Evolutionary conservation across 2,329 filamentous ascomycete species (phyloP).

Genomic region (Cladobotryum mycophilum): DNA sequence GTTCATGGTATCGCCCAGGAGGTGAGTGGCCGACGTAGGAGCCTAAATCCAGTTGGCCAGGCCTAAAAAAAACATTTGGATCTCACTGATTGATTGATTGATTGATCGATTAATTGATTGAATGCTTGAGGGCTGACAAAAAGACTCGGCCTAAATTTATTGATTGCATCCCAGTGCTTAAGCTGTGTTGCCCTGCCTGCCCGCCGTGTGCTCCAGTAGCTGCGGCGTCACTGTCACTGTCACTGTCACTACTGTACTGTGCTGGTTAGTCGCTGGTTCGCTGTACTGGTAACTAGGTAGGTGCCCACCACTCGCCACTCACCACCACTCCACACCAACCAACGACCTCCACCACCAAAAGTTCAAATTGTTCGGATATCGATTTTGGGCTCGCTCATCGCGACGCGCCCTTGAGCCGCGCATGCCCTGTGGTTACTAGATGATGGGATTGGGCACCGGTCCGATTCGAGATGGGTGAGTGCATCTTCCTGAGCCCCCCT

Average conservation of each 20-base stretch:
- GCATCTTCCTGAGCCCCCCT: neutral
- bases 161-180: neutral
- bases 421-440: constrained; percentile 14
- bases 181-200: constrained; percentile 8
- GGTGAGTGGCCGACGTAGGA: constrained; percentile 2
- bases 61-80: constrained; percentile 1
- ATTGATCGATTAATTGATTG: neutral
- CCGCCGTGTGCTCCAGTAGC: constrained; percentile 9
- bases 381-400: constrained; percentile 3
- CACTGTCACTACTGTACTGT: neutral
- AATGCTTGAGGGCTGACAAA: constrained; percentile 7
- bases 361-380: no score
- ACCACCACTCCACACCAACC: neutral
- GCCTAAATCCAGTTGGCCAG: constrained; percentile 2
- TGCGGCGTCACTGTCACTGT: constrained; percentile 1
- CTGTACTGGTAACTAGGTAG: no score
- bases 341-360: no score
- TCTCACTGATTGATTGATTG: no score
- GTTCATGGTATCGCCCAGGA: constrained; percentile 6
- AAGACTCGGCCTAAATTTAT: constrained; percentile 6
- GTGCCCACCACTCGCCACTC: neutral
- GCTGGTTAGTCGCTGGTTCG: constrained; percentile 4
- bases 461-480: constrained; percentile 23
- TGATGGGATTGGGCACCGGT: constrained; percentile 18
- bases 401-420: constrained; percentile 8